Conservation (phyloP, 352 stramenopile genomes). For the Thalassiosira exigua region DNA sequence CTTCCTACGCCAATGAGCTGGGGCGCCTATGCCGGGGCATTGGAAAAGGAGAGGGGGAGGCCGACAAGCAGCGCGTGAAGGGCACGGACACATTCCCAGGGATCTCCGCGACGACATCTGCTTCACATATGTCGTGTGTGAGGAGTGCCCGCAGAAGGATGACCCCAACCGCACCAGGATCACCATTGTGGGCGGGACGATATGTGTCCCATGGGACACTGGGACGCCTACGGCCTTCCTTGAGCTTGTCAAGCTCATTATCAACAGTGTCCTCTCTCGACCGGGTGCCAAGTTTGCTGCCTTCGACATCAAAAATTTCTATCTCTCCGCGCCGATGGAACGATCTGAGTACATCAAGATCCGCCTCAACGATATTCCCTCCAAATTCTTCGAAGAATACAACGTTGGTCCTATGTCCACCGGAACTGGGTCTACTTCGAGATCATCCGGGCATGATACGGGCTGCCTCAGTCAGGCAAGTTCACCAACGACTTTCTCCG, state of each 20-base stretch:
- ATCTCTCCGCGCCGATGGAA: conserved; percentile 29
- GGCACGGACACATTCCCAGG: too few species aligned
- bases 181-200: too few species aligned
- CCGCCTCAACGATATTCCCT: background rate
- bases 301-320: too few species aligned
- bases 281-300: conserved; percentile 8
- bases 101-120: too few species aligned
- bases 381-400: conserved; percentile 25
- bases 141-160: too few species aligned
- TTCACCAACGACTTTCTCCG: too few species aligned
- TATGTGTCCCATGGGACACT: too few species aligned
- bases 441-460: conserved; percentile 25
- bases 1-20: conserved; percentile 45
- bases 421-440: conserved; percentile 41
- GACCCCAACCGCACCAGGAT: too few species aligned
- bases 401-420: background rate
- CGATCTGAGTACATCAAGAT: conserved; percentile 47
- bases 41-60: too few species aligned
- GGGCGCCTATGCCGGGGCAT: conserved; percentile 32
- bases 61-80: too few species aligned
- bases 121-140: too few species aligned
- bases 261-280: conserved; percentile 6
- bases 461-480: conserved; percentile 31
- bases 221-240: too few species aligned
- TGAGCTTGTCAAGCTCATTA: conserved; percentile 3